phyloP scores from a whole-genome alignment of 768 basidiomycete species.

The Suillus americanus region DNA sequence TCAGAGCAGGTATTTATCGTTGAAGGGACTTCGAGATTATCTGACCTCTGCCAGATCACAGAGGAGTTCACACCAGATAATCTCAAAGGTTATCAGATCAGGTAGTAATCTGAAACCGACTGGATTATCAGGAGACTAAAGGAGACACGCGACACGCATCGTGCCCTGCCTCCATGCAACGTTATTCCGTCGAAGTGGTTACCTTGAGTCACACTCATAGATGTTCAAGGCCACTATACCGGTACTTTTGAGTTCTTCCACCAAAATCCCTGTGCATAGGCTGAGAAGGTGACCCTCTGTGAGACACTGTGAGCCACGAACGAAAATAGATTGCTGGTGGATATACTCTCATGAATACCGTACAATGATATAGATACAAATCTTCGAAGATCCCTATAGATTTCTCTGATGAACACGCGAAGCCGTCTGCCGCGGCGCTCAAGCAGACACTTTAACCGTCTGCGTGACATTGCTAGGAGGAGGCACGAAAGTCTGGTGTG shows the following conservation, averaged over 20 bases:
- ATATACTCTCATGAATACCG: neutral
- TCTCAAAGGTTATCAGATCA: neutral
- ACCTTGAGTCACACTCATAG: neutral
- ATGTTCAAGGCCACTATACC: neutral
- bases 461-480: conserved; percentile 47
- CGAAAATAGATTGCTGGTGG: neutral
- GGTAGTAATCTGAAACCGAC: neutral
- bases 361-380: conserved; percentile 9
- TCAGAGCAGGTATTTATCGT: neutral
- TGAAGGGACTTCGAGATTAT: conserved; percentile 2
- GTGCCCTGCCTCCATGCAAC: neutral
- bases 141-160: conserved; percentile 1
- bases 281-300: neutral
- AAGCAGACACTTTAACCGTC: conserved; percentile 17
- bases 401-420: conserved; percentile 1
- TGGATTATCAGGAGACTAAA: neutral
- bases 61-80: neutral
- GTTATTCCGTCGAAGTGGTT: neutral
- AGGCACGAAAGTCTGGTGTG: conserved; percentile 45
- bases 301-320: neutral
- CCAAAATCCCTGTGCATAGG: neutral
- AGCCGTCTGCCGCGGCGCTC: neutral
- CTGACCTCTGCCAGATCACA: neutral
- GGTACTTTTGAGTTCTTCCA: neutral
- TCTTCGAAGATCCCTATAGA: neutral